phyloP scores from a whole-genome alignment of 164 flowering plant genomes.

The grape (Vitis vinifera) region DNA sequence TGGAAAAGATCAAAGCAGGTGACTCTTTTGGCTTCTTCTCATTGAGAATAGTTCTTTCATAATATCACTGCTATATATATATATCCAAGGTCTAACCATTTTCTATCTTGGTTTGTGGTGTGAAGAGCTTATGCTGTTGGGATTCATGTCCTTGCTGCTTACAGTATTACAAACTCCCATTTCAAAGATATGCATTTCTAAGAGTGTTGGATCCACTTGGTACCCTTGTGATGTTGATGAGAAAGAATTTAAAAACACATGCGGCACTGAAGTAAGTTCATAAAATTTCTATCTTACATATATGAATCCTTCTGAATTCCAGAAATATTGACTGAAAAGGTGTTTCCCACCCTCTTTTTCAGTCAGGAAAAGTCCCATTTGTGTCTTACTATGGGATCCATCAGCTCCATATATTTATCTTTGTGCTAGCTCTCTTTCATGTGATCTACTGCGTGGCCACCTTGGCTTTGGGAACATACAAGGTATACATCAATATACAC shows the following conservation, averaged over 20 bases:
- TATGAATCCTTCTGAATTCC: too few relatives aligned
- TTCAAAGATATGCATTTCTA: constrained; percentile 46
- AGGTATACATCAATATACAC: constrained; percentile 32
- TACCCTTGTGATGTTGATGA: constrained; percentile 37
- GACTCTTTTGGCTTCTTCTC: background rate
- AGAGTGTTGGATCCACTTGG: constrained; percentile 41
- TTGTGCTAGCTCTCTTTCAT: constrained; percentile 65
- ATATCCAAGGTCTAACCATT: background rate
- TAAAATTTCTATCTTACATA: too few relatives aligned
- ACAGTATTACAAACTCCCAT: constrained; percentile 40
- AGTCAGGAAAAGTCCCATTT: constrained; percentile 60
- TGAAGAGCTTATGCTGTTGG: constrained; percentile 71
- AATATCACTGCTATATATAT: too few relatives aligned
- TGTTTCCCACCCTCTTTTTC: background rate
- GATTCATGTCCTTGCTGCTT: constrained; percentile 65
- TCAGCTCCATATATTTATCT: constrained; percentile 79
- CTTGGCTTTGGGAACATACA: constrained; percentile 50
- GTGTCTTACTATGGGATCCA: constrained; percentile 61
- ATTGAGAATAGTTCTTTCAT: too few relatives aligned
- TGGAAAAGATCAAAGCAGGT: constrained; percentile 69
- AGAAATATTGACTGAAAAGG: too few relatives aligned
- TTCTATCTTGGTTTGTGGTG: background rate
- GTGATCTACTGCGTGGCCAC: constrained; percentile 57
- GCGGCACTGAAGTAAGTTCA: background rate
- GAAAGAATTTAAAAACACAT: background rate